A percentile compares a stretch with the other conserved stretches of the same genome.
phyloP scores from a whole-genome alignment of 2,329 filamentous ascomycete genomes.

The Calycina herbarum region DNA sequence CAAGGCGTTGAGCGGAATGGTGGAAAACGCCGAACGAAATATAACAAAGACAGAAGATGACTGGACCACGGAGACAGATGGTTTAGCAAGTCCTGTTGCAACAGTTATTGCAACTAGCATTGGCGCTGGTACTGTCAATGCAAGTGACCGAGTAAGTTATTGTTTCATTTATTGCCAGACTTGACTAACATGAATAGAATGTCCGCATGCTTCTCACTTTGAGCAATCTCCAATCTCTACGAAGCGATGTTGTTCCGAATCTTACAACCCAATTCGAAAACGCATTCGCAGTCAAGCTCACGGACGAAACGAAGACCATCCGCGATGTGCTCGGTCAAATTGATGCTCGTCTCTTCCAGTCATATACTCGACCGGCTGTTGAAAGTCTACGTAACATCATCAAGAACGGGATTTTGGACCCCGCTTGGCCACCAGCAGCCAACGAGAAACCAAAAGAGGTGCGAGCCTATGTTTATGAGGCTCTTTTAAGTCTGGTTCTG shows the following conservation, averaged over 20 bases:
- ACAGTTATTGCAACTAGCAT: constrained; percentile 41
- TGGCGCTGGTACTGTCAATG: constrained; percentile 51
- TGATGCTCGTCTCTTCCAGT: constrained; percentile 85
- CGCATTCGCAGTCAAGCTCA: constrained; percentile 89
- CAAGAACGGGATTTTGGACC: constrained; percentile 66
- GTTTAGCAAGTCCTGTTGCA: constrained; percentile 35
- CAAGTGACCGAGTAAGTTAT: constrained; percentile 50
- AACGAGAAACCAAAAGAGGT: constrained; percentile 68
- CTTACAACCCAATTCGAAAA: constrained; percentile 93
- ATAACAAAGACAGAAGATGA: constrained; percentile 54
- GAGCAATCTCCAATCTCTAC: constrained; percentile 84
- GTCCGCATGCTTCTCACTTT: constrained; percentile 92
- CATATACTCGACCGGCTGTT: constrained; percentile 80
- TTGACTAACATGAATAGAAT: constrained; percentile 56
- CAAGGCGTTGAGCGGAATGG: constrained; percentile 91
- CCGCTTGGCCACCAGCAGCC: constrained; percentile 67
- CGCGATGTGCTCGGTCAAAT: constrained; percentile 89
- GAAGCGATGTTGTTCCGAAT: constrained; percentile 77
- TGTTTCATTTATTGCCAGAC: constrained; percentile 24
- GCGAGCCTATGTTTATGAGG: constrained; percentile 84
- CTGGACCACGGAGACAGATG: constrained; percentile 37
- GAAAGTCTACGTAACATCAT: constrained; percentile 69
- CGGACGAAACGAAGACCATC: constrained; percentile 90
- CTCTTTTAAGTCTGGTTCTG: constrained; percentile 80
- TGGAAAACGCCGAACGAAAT: constrained; percentile 88